phyloP scores from a whole-genome alignment of 2,329 filamentous ascomycete species.

The Aspergillus brunneoviolaceus region DNA sequence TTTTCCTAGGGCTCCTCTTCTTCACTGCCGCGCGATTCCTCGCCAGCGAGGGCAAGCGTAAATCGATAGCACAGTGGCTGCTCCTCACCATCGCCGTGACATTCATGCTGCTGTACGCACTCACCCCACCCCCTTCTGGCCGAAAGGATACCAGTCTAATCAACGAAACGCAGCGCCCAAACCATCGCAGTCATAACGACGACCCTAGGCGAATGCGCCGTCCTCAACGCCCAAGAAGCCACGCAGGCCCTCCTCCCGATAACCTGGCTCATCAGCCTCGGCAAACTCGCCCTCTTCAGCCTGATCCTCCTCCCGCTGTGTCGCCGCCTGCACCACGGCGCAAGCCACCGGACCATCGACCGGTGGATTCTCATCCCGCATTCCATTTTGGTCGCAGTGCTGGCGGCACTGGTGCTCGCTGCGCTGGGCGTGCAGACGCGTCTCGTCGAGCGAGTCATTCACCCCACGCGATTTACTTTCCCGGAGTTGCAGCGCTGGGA shows the following conservation, averaged over 20 bases:
- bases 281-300: constrained; percentile 5
- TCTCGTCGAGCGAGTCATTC: background rate
- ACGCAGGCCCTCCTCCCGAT: background rate
- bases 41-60: constrained; percentile 3
- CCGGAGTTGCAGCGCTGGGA: background rate
- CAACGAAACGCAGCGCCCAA: background rate
- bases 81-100: constrained; percentile 10
- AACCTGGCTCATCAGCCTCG: constrained; percentile 7
- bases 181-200: constrained; percentile 6
- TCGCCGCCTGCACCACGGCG: constrained; percentile 12
- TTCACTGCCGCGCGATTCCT: background rate
- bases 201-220: constrained; percentile 9
- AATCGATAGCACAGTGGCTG: constrained; percentile 4
- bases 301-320: constrained; percentile 18
- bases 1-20: constrained; percentile 8
- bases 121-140: too few relatives aligned
- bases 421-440: constrained; percentile 8
- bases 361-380: constrained; percentile 7
- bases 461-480: background rate
- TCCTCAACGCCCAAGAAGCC: background rate
- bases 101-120: constrained; percentile 13
- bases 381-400: constrained; percentile 2
- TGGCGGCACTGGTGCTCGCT: constrained; percentile 12
- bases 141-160: background rate
- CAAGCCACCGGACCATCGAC: background rate